Evolutionary conservation across 495 filamentous ascomycete species (phyloP).

Genomic region (Penicillium arizonense): DNA sequence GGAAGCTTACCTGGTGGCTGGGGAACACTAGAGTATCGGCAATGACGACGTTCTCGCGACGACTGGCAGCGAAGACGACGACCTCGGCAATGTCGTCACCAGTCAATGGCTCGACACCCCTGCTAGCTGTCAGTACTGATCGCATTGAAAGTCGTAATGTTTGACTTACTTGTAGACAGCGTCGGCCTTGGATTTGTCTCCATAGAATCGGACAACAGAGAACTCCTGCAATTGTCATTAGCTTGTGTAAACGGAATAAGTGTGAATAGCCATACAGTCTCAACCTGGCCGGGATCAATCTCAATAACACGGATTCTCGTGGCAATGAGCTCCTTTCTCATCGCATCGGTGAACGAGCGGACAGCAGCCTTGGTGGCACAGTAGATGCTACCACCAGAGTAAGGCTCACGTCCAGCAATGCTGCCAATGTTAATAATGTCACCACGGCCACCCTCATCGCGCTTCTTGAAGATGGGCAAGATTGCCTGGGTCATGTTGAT

Average conservation of each 20-base stretch:
- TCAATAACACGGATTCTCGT: constrained; percentile 87
- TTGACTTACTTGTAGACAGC: constrained; percentile 82
- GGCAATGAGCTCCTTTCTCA: constrained; percentile 85
- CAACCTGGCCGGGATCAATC: constrained; percentile 94
- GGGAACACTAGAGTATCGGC: constrained; percentile 91
- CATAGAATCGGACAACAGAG: constrained; percentile 87
- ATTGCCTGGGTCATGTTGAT: constrained; percentile 97
- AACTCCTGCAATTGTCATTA: constrained; percentile 63
- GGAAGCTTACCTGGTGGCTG: constrained; percentile 73
- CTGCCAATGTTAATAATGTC: constrained; percentile 98
- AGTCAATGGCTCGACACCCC: constrained; percentile 85
- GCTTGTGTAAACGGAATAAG: neutral
- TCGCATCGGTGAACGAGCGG: constrained; percentile 80
- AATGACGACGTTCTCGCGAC: constrained; percentile 92
- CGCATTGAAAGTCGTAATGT: neutral
- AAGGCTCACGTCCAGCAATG: constrained; percentile 89
- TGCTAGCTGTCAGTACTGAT: constrained; percentile 28
- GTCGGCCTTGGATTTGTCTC: constrained; percentile 93
- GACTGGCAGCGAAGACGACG: constrained; percentile 83
- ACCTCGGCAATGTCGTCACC: constrained; percentile 95
- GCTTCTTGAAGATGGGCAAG: constrained; percentile 78
- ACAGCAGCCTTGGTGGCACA: constrained; percentile 96
- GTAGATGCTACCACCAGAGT: constrained; percentile 90
- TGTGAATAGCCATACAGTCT: constrained; percentile 59
- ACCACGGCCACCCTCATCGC: constrained; percentile 73